Evolutionary conservation across 2,329 filamentous ascomycete species (phyloP).

Genomic region (Fusarium xyrophilum): DNA sequence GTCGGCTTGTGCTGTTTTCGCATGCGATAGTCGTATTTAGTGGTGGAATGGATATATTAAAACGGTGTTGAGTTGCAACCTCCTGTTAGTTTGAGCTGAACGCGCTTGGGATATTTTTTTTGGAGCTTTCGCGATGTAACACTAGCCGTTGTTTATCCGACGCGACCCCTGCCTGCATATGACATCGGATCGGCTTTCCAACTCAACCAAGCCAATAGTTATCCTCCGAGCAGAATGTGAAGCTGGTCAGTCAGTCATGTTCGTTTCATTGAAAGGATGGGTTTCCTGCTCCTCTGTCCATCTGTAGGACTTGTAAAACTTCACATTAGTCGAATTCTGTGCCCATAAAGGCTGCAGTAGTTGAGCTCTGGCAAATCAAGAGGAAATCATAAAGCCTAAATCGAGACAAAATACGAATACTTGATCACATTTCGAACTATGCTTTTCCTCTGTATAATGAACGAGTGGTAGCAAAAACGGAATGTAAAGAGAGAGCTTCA

Average conservation of each 20-base stretch:
- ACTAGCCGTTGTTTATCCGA: conserved; percentile 37
- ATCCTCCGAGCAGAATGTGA: not conserved
- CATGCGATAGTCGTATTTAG: conserved; percentile 16
- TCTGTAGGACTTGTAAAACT: not conserved
- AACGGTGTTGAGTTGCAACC: conserved; percentile 24
- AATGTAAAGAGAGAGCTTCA: not conserved
- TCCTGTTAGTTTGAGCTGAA: conserved; percentile 28
- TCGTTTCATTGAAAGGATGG: not conserved
- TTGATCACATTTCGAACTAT: not conserved
- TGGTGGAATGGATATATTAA: conserved; percentile 24
- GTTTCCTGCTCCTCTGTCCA: not conserved
- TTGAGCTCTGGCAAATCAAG: not conserved
- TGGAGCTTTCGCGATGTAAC: conserved; percentile 42
- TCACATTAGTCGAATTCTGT: not conserved
- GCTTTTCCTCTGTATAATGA: not conserved
- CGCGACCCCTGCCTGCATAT: not conserved
- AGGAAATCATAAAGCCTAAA: not conserved
- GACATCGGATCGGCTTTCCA: not conserved
- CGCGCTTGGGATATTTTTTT: conserved; percentile 43
- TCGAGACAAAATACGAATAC: not conserved
- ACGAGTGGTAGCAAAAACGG: not conserved
- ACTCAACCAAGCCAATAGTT: not conserved
- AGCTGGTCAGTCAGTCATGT: not conserved
- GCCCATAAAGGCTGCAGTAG: not conserved
- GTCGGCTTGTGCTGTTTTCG: conserved; percentile 5